These are phyloP conservation scores for Scheffersomyces stipitis DNA, from an alignment of 805 yeast species.

Conservation along the genomic window DNA sequence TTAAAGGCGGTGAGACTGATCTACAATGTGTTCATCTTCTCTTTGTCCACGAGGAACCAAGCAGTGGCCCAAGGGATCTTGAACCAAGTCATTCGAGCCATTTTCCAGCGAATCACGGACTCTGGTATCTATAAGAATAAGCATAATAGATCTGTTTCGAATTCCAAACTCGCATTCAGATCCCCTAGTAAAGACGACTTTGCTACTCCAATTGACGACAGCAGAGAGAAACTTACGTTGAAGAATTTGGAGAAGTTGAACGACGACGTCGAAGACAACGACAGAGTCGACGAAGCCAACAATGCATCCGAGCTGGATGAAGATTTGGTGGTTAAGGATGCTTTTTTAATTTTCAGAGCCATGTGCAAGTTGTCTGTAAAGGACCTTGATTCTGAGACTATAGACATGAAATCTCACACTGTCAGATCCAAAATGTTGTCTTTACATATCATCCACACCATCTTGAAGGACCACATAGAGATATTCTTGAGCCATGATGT, in stretches of 20 bases:
- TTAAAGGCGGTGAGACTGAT: conserved; percentile 90
- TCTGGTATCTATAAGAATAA: conserved; percentile 12
- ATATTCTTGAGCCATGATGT: conserved; percentile 66
- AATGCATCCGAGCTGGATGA: conserved; percentile 51
- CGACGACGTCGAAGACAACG: conserved; percentile 50
- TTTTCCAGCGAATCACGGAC: conserved; percentile 66
- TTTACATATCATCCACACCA: conserved; percentile 81
- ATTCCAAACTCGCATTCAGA: conserved; percentile 10
- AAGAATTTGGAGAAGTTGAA: conserved; percentile 57
- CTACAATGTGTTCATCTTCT: conserved; percentile 85
- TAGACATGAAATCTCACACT: conserved; percentile 88
- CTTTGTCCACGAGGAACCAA: conserved; percentile 80
- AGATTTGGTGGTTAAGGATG: conserved; percentile 80
- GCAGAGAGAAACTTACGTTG: conserved; percentile 48
- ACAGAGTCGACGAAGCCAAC: conserved; percentile 49
- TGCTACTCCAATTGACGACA: conserved; percentile 3
- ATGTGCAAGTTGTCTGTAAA: conserved; percentile 92
- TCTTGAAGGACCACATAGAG: conserved; percentile 80
- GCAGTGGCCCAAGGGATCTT: conserved; percentile 93
- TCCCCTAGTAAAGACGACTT: conserved; percentile 10
- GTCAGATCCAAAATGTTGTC: conserved; percentile 90
- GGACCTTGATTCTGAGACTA: conserved; percentile 68
- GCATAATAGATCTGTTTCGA: conserved; percentile 14
- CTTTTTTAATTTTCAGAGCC: conserved; percentile 88
- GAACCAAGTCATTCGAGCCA: conserved; percentile 83